Evolutionary conservation across 129 eudicot genomes (phyloP), one percentile per base, ranked within the genome.

Genomic region (Flaveria robusta): DNA sequence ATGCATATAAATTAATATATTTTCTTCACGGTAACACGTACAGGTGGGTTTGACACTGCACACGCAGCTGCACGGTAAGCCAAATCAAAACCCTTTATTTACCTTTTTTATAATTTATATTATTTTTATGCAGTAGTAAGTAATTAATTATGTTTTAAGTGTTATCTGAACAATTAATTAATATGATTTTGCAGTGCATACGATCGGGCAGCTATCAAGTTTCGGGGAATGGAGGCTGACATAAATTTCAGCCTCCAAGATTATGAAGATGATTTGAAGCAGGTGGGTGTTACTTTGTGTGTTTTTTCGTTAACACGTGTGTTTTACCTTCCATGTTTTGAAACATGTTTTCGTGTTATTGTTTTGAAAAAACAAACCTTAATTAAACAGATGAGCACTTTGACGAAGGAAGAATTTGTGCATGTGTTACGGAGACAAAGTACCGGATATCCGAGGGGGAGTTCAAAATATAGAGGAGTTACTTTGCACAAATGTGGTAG

Each of bases 401-500:
- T 95, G 70, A 95, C 99, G 6, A 95, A 95, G 84, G 99, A 91
- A 77, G 99, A 95, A 62, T 95, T 95, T 86, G 97, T 95, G 84
- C 99, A 95, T 84, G 97, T 95, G 69, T 92, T 95, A 15, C 72
- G 99, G 75, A 81, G 99, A 82, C 99, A 95, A 86, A 91, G 99
- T 72, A 95, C 95, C 78, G 99, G 99, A 11, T 91, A 86, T 72
- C 97, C 99, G 66, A 85, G 96, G 77, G 99, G 99, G 69, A 91
- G 96, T 82, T 92, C 97, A 12, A 92, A 92, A 84, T 89, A 89
- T 84, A 87, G 97, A 83, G 97, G 97, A 55, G 97, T 92, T 26
- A 92, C 97, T 67, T 86, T 92, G 85, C 97, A 92, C 85, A 92
- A 92, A 89, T 92, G 97, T 89, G 97, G 97, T 41, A 83, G 97